These are phyloP conservation scores for Samsoniella hepiali DNA, from an alignment of 2,329 filamentous ascomycete species.

Conservation along the genomic window DNA sequence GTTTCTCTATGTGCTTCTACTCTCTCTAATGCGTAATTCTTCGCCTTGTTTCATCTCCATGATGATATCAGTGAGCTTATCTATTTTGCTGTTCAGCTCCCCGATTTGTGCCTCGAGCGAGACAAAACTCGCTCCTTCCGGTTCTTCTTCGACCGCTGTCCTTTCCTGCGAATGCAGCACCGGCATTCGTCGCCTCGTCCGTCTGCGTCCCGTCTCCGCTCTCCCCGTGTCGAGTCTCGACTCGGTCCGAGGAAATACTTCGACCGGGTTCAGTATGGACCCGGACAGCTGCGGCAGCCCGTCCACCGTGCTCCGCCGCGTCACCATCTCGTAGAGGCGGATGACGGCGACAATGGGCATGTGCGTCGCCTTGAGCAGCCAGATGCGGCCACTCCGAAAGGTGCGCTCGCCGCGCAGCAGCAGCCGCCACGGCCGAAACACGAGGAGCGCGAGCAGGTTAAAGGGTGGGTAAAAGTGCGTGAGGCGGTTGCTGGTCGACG, in stretches of 20 bases:
- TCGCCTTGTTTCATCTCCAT: slow-evolving; percentile 44
- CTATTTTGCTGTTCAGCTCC: slow-evolving; percentile 57
- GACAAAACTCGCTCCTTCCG: slow-evolving; percentile 27
- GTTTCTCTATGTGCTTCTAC: no score
- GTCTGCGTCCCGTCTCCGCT: neutral
- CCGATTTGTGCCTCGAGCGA: slow-evolving; percentile 49
- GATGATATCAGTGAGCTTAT: slow-evolving; percentile 53
- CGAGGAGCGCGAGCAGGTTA: slow-evolving; percentile 69
- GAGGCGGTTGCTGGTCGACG: slow-evolving; percentile 64
- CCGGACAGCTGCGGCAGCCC: neutral
- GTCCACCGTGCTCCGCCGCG: slow-evolving; percentile 26
- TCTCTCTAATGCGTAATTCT: neutral
- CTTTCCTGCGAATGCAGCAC: slow-evolving; percentile 20
- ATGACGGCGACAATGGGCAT: slow-evolving; percentile 68
- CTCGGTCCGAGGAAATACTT: neutral
- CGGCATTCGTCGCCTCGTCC: neutral
- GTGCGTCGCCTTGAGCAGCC: slow-evolving; percentile 61
- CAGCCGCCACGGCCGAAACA: slow-evolving; percentile 69
- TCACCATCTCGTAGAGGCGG: slow-evolving; percentile 60
- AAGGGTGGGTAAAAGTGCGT: slow-evolving; percentile 69
- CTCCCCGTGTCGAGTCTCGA: neutral
- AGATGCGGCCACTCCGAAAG: slow-evolving; percentile 60
- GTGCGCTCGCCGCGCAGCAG: slow-evolving; percentile 60
- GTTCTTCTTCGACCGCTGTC: slow-evolving; percentile 33
- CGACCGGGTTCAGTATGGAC: neutral